Evolutionary conservation across 768 basidiomycete genomes (phyloP).

Genomic region (Xanthoconium purpureum): DNA sequence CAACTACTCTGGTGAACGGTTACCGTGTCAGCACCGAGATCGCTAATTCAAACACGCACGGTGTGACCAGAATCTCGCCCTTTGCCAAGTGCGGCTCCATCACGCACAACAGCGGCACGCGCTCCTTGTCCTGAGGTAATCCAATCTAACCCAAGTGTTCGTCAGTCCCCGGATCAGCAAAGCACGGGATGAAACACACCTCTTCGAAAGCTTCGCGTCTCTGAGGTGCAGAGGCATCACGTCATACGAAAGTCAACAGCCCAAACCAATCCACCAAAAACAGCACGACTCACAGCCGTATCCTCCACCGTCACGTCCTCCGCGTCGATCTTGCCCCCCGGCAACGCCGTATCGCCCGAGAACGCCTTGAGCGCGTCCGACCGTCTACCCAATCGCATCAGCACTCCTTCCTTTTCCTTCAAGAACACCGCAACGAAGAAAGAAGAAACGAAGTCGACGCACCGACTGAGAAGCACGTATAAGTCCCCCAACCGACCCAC

Average conservation of each 20-base stretch:
- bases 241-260: neutral
- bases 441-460: conserved; percentile 26
- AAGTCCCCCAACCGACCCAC: conserved; percentile 81
- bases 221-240: conserved; percentile 41
- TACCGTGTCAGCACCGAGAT: neutral
- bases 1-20: conserved; percentile 61
- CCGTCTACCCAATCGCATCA: conserved; percentile 48
- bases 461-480: conserved; percentile 84
- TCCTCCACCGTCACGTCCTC: conserved; percentile 69
- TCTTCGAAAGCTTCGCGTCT: conserved; percentile 89
- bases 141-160: conserved; percentile 58
- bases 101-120: conserved; percentile 72
- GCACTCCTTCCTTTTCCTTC: too few species aligned
- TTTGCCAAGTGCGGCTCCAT: conserved; percentile 78
- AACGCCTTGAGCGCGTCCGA: conserved; percentile 70
- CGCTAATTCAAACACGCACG: conserved; percentile 50
- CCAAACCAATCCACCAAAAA: neutral
- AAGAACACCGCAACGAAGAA: neutral
- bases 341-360: conserved; percentile 85
- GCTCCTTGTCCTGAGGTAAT: conserved; percentile 65
- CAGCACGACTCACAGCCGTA: conserved; percentile 55
- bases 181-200: conserved; percentile 38
- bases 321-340: conserved; percentile 78
- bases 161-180: neutral
- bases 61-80: conserved; percentile 73